Conservation (phyloP, 345 rosid species). For the Erucastrum elatum region DNA sequence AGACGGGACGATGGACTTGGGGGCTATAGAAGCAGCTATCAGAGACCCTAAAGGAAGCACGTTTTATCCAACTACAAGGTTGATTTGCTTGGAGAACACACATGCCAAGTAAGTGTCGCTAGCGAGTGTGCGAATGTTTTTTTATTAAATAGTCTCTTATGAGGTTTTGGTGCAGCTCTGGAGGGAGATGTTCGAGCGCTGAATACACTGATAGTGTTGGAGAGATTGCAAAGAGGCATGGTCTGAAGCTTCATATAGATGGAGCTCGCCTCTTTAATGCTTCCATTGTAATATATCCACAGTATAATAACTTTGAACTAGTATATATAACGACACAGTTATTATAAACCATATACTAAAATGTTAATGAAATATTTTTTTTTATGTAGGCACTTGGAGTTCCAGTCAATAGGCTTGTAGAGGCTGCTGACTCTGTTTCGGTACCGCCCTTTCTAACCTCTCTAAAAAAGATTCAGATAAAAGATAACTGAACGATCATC, state of each 20-base stretch:
- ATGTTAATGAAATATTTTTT: background rate
- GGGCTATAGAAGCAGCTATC: slow-evolving; percentile 73
- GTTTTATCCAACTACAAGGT: slow-evolving; percentile 76
- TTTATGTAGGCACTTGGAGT: slow-evolving; percentile 74
- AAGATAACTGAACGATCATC: no score
- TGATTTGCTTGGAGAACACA: slow-evolving; percentile 90
- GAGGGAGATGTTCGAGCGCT: slow-evolving; percentile 83
- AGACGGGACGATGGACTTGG: slow-evolving; percentile 84
- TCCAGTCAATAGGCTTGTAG: slow-evolving; percentile 75
- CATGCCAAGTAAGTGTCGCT: slow-evolving; percentile 71
- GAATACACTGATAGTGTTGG: slow-evolving; percentile 76
- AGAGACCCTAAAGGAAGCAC: slow-evolving; percentile 72
- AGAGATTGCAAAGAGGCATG: slow-evolving; percentile 76
- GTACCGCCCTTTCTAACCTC: slow-evolving; percentile 30
- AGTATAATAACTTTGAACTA: no score
- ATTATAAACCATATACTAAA: background rate
- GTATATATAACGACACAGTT: background rate
- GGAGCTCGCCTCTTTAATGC: slow-evolving; percentile 99
- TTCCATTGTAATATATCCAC: slow-evolving; percentile 48
- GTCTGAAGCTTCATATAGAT: slow-evolving; percentile 87
- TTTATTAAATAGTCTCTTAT: background rate
- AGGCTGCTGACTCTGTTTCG: slow-evolving; percentile 87
- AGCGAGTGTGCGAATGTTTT: no score
- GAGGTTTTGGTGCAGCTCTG: slow-evolving; percentile 51
- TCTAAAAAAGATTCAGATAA: no score